Evolutionary conservation across 306 rosid genomes (phyloP), one percentile per base, ranked within the genome.

Genomic region (Pyrus bretschneideri): DNA sequence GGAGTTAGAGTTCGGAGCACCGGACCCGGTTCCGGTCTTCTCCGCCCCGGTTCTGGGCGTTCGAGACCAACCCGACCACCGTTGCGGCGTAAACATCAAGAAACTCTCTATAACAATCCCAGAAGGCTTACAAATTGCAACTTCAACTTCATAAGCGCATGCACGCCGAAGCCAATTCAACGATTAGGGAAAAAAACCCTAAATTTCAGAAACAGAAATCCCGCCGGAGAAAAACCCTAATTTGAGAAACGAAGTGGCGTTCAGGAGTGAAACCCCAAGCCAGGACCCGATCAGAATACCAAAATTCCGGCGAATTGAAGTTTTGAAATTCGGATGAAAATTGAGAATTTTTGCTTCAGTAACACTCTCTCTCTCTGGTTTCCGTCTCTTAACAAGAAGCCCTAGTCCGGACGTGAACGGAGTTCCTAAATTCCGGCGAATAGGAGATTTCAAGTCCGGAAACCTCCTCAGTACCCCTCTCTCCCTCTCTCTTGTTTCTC

Each of bases 391-490:
- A 71, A 65, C 57, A 57, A 42, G 70, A 42, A 83, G 61, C 75
- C 93, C 87, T 72, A 81, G 59, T 49, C 84, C 98, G 97, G 98
- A 91, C 92, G 86, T 81, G 87, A 90, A 87, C 81, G 72, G 69
- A 25, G 80, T 81, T 86, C 91, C 90, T 87, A 87, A 93, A 90
- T 82, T 90, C 96, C 93, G 96, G 91, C 89, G 88, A 88, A 85
- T 79, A 78, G 72, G 4, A 74, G 85, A 81, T 94, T 94, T 91
- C 84, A 89, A 85, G 79, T 94, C 97, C 98, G 96, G 78, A 87
- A 87, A 89, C 97, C 86, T 93, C 91, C 88, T 83, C 29, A 58
- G 70, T 81, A 69, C 72, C 72, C 72, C 75, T 82, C 58, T 71
- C 31, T 30, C 74, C 35, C 69, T 69, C 54, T 58, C 59, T 66